Base-by-base conservation (phyloP, 2,329 filamentous ascomycete species). In the Dactylellina cionopaga region DNA sequence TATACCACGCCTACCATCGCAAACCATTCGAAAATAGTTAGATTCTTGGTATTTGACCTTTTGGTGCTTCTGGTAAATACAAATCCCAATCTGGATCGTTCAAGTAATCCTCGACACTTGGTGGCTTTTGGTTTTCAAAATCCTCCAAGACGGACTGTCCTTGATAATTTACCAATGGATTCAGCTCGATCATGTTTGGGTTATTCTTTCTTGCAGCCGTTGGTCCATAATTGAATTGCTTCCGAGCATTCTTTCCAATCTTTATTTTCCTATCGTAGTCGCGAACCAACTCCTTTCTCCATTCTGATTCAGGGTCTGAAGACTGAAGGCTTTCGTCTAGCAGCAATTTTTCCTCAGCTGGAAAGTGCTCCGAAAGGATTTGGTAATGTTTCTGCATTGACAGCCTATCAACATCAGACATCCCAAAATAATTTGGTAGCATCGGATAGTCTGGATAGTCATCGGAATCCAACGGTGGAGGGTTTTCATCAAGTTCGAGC, bases 21-120 rank as follows among this genome's bases (percentile, higher is more conserved):
- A n/a, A n/a, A n/a, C n/a, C n/a, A n/a, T n/a, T n/a, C n/a, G n/a
- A n/a, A n/a, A n/a, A n/a, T n/a, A n/a, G n/a, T n/a, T n/a, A n/a
- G n/a, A n/a, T n/a, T n/a, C n/a, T n/a, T n/a, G n/a, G n/a, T n/a
- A n/a, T n/a, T n/a, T n/a, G 24, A 17, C 15, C 47, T 19, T 17
- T 3, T n/a, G 49, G 15, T 10, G 35, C 2, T 2, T 62, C 55
- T 11, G 39, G 55, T 11, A 62, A 41, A 51, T 62, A 55, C 11
- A 70, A 33, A 51, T 70, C 65, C 56, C 65, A 70, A 43, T 70
- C 65, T 2, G 22, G 49, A 43, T 62, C 55, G 13, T 55, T 58
- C 19, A 62, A 22, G 19, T 31, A 27, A 6, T 62, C 65, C 7
- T 62, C 47, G 5, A 44, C 29, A n/a, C 37, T 56, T 5, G 10